Conservation (phyloP, 2,329 filamentous ascomycete species). For the Ilyonectria mors-panacis region DNA sequence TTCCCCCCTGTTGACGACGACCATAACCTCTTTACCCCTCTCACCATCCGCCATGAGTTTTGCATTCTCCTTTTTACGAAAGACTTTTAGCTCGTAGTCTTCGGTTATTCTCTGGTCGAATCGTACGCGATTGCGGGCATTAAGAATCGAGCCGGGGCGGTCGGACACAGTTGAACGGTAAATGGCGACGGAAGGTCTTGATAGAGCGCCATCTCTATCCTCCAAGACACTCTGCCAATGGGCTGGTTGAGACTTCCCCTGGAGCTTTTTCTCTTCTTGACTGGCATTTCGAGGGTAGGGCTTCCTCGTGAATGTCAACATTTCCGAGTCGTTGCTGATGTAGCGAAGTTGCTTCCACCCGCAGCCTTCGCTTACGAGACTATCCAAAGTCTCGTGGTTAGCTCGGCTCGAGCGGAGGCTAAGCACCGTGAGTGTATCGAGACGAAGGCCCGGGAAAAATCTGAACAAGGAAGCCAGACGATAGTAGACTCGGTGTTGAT, state of each 20-base stretch:
- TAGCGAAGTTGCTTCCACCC: conserved; percentile 35
- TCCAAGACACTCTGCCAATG: conserved; percentile 20
- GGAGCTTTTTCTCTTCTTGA: not conserved
- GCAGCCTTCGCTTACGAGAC: conserved; percentile 9
- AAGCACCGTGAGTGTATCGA: conserved; percentile 30
- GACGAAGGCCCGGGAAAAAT: conserved; percentile 24
- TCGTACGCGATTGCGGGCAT: not conserved
- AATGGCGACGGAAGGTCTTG: conserved; percentile 25
- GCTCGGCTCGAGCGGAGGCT: not conserved
- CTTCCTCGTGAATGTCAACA: conserved; percentile 13
- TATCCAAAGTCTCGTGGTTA: conserved; percentile 18
- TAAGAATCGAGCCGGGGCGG: not conserved
- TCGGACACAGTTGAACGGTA: conserved; percentile 17
- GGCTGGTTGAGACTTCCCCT: conserved; percentile 26
- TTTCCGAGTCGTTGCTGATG: conserved; percentile 12
- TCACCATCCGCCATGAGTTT: conserved; percentile 5
- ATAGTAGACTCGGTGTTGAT: conserved; percentile 1
- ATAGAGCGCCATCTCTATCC: conserved; percentile 8
- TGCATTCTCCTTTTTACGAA: not conserved
- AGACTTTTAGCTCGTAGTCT: not conserved
- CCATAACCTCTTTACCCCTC: conserved; percentile 15
- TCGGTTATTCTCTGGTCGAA: conserved; percentile 7
- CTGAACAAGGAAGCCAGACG: conserved; percentile 6
- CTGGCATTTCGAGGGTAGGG: too few species aligned
- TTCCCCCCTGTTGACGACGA: conserved; percentile 13